Evolutionary conservation across 2,329 filamentous ascomycete species (phyloP).

Genomic region (Cladophialophora exuberans): DNA sequence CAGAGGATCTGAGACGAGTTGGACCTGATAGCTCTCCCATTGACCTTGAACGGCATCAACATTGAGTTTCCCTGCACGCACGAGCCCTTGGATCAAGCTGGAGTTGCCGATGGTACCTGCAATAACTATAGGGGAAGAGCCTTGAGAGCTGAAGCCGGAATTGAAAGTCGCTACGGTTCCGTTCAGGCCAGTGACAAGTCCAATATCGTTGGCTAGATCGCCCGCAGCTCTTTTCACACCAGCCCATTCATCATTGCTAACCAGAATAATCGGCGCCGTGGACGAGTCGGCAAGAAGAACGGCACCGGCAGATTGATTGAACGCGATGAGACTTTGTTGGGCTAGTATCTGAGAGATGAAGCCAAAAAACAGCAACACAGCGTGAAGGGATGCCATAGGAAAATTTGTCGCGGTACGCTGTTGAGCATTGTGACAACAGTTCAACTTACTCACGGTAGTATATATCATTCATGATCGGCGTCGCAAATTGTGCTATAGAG

Average conservation of each 20-base stretch:
- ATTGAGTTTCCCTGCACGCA: constrained; percentile 61
- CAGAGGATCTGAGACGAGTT: constrained; percentile 61
- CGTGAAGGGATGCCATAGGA: neutral
- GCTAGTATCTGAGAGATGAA: constrained; percentile 2
- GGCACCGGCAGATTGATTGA: constrained; percentile 9
- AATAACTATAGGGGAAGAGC: constrained; percentile 61
- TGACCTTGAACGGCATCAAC: constrained; percentile 60
- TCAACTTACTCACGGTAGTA: neutral
- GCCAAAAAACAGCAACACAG: constrained; percentile 1
- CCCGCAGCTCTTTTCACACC: constrained; percentile 69
- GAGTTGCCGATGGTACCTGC: constrained; percentile 70
- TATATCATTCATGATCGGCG: neutral
- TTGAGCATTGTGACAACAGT: neutral
- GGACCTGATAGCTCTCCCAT: constrained; percentile 71
- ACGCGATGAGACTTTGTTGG: constrained; percentile 5
- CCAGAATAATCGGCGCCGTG: constrained; percentile 45
- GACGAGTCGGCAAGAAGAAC: constrained; percentile 9
- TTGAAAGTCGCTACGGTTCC: constrained; percentile 59
- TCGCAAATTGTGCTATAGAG: neutral
- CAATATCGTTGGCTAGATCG: constrained; percentile 70
- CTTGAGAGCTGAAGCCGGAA: constrained; percentile 51
- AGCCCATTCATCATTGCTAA: constrained; percentile 65
- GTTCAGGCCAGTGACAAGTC: constrained; percentile 69
- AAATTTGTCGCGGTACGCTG: neutral
- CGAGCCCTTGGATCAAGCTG: constrained; percentile 61